Evolutionary conservation across 495 filamentous ascomycete genomes (phyloP), one percentile per base, ranked within the genome.

Genomic region (Opeltia flavorubescens): DNA sequence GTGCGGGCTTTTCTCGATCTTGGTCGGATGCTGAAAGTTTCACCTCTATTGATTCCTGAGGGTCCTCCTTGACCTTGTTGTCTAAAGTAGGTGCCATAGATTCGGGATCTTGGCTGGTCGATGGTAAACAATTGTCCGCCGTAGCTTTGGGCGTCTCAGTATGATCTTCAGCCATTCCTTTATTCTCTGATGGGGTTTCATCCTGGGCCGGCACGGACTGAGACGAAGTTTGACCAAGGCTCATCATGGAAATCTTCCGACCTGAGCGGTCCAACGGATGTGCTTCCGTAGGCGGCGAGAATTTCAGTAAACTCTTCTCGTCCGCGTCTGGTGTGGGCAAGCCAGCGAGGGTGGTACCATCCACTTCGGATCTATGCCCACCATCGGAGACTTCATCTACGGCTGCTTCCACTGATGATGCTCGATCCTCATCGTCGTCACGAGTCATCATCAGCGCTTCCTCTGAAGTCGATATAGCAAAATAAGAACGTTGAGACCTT

Each of bases 351-450:
- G 21, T 41, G 18, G 38, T 41, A 5, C 11, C 25, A 11, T 50
- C 11, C 12, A 17, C 45, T 25, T 48, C 25, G 3, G 36, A 24
- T 38, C 41, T 27, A 4, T 28, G 44, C 12, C 62, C n/a, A n/a
- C n/a, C 58, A 8, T 60, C 56, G 43, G 68, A 74, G 49, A 70
- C 48, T 5, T 64, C 70, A 43, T 78, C 75, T 50, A 77, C 50
- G 15, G 69, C 74, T 11, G 73, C 76, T 34, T 60, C 68, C 25
- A 77, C 44, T 17, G 76, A 79, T 20, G 67, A 67, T 25, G 44
- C 54, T 66, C 61, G 33, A 48, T 53, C 25, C 4, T 41, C 38
- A 27, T 41, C 11, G 12, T 56, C 52, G 31, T 63, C 52, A 9
- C 62, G 56, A 2, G 61, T 60, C 13, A 63, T 50, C 11, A 74